These are phyloP conservation scores for Chenopodium berlandieri DNA, from an alignment of 148 eudicot species.

Conservation along the genomic window DNA sequence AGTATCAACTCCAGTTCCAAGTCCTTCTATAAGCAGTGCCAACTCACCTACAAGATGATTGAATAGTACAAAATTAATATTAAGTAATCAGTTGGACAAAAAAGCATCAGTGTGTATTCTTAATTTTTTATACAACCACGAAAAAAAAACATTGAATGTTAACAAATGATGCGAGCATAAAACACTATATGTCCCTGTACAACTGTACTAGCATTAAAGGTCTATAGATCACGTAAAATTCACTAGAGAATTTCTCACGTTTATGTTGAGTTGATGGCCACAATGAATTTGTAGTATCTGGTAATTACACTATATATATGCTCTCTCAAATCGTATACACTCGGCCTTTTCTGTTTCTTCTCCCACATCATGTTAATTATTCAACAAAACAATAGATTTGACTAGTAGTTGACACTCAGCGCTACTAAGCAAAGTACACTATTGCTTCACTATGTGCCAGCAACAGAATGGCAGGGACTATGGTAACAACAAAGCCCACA, in stretches of 20 bases:
- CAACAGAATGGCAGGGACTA: neutral
- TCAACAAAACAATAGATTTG: neutral
- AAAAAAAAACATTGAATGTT: neutral
- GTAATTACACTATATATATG: neutral
- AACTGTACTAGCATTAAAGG: neutral
- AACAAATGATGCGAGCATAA: neutral
- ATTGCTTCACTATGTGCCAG: neutral
- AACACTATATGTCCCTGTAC: neutral
- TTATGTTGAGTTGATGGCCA: neutral
- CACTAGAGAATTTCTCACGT: neutral
- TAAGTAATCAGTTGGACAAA: neutral
- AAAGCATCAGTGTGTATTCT: neutral
- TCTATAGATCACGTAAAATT: neutral
- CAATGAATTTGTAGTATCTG: neutral
- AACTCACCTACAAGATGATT: slow-evolving; percentile 60
- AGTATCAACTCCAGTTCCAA: slow-evolving; percentile 63
- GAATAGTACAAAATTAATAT: neutral
- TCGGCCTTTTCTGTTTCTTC: neutral
- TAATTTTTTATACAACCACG: neutral
- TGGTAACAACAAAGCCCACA: neutral
- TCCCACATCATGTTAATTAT: neutral
- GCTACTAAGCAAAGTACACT: neutral
- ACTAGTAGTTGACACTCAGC: neutral
- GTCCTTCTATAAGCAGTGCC: slow-evolving; percentile 80
- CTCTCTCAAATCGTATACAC: neutral